Evolutionary conservation across 106 monocot genomes (phyloP).

Genomic region (Vanilla planifolia): DNA sequence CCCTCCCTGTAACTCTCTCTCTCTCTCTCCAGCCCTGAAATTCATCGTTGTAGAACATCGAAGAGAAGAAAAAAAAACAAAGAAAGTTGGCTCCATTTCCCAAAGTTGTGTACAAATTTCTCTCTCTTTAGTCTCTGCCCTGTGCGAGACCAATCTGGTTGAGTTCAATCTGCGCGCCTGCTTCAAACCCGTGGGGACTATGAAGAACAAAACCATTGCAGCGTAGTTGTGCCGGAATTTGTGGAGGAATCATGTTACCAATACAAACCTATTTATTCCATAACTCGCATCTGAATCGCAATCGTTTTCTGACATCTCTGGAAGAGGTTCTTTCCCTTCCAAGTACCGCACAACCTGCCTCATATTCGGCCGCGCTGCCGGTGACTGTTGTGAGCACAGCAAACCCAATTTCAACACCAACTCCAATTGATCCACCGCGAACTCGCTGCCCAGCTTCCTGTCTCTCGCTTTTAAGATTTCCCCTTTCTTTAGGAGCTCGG

Average conservation of each 20-base stretch:
- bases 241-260: neutral
- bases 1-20: no score
- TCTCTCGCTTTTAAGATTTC: slow-evolving; percentile 7
- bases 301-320: slow-evolving; percentile 3
- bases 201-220: no score
- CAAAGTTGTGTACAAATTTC: no score
- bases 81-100: no score
- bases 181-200: no score
- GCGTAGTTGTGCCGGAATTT: no score
- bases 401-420: slow-evolving; percentile 16
- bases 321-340: slow-evolving; percentile 11
- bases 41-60: no score
- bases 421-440: slow-evolving; percentile 8
- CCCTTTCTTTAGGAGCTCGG: slow-evolving; percentile 11
- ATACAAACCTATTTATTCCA: neutral
- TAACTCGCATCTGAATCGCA: neutral
- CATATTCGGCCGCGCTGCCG: slow-evolving; percentile 15
- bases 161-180: no score
- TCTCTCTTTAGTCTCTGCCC: no score
- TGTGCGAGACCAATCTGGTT: no score
- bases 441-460: neutral
- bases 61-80: no score
- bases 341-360: slow-evolving; percentile 20
- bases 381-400: slow-evolving; percentile 18
- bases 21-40: no score